Evolutionary conservation across 202 grass and related monocot genomes (phyloP).

Genomic region (Musa balbisiana): DNA sequence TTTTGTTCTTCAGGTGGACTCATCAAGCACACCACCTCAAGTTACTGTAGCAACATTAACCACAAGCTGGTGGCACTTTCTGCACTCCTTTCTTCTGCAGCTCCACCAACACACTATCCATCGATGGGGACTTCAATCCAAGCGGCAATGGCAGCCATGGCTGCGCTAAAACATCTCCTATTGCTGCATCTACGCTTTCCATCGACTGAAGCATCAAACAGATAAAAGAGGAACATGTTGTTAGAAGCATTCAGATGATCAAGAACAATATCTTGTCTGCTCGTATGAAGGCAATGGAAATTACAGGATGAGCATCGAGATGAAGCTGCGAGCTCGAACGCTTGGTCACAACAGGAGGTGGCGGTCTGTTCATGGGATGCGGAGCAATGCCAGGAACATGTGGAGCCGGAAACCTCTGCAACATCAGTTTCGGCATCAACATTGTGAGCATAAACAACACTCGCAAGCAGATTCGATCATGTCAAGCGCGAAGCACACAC

Average conservation of each 20-base stretch:
- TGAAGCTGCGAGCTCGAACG: slow-evolving; percentile 41
- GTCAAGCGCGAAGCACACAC: no score
- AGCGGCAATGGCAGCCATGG: slow-evolving; percentile 93
- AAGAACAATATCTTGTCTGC: no score
- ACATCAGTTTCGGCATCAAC: no score
- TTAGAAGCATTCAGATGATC: background rate
- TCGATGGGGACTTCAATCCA: slow-evolving; percentile 73
- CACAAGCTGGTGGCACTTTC: slow-evolving; percentile 31
- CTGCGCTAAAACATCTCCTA: slow-evolving; percentile 94
- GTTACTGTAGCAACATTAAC: no score
- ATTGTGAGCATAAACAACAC: no score
- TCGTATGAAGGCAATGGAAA: background rate
- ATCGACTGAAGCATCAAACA: slow-evolving; percentile 34
- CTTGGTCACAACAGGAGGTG: slow-evolving; percentile 20
- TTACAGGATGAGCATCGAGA: slow-evolving; percentile 68
- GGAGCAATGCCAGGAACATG: slow-evolving; percentile 40
- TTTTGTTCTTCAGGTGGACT: no score
- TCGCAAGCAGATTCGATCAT: no score
- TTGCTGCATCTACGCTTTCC: slow-evolving; percentile 77
- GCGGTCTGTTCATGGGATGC: slow-evolving; percentile 46
- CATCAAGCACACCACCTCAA: no score
- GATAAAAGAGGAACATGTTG: background rate
- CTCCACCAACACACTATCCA: slow-evolving; percentile 75
- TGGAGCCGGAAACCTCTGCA: slow-evolving; percentile 48
- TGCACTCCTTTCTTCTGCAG: slow-evolving; percentile 80